Percentiles rank a stretch among this genome's conserved stretches.
Conservation (phyloP, 331 rosid species). For the Spiraea crenata region DNA sequence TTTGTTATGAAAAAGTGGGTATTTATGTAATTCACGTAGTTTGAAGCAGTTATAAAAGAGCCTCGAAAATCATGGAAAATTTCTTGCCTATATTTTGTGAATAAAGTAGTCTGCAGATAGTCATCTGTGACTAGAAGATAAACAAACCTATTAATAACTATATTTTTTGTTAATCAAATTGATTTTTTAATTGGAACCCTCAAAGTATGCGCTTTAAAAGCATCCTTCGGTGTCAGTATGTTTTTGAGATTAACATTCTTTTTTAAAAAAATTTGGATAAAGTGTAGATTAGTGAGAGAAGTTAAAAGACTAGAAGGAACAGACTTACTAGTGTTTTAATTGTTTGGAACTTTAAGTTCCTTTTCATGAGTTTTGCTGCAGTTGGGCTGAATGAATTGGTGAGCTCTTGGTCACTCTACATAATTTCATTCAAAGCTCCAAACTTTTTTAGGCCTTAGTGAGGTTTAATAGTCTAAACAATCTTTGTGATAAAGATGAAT, state of each 20-base stretch:
- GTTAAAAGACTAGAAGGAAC: not conserved
- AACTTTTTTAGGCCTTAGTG: not conserved
- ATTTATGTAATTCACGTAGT: conserved; percentile 33
- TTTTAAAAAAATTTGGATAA: conserved; percentile 17
- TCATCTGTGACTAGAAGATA: not conserved
- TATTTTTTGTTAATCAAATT: not conserved
- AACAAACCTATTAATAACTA: not conserved
- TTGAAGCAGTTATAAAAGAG: conserved; percentile 43
- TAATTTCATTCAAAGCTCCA: not conserved
- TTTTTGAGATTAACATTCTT: conserved; percentile 29
- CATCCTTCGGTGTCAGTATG: conserved; percentile 19
- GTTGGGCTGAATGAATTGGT: conserved; percentile 22
- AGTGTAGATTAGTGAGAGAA: conserved; percentile 14
- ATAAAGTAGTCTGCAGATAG: conserved; percentile 19
- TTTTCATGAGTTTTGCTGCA: not conserved
- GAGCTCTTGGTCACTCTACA: not conserved
- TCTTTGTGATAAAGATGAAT: not conserved
- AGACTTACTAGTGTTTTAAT: not conserved
- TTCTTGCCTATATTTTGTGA: conserved; percentile 39
- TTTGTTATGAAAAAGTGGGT: conserved; percentile 8
- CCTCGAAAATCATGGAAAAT: conserved; percentile 53
- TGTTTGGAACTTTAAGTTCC: conserved; percentile 4
- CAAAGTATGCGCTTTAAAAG: conserved; percentile 19
- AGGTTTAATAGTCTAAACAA: not conserved
- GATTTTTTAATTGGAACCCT: not conserved